phyloP scores from a whole-genome alignment of 1,284 basidiomycete species.

The Leccinum laetum region DNA sequence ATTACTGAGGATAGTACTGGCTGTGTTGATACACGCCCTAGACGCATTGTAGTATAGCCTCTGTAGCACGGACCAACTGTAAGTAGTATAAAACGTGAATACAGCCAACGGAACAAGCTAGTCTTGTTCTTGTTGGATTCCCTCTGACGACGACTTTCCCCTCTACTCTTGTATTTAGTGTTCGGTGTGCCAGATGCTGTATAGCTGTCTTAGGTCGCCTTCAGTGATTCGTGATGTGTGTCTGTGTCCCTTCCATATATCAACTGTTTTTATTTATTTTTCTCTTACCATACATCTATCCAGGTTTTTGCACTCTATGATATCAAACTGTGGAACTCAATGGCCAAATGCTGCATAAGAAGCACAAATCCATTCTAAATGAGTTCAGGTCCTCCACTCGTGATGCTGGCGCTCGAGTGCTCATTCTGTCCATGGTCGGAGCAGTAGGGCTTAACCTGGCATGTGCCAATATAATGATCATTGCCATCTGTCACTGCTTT shows the following conservation, averaged over 20 bases:
- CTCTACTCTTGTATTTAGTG: too few species aligned
- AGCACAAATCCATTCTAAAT: background rate
- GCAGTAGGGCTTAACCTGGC: slow-evolving; percentile 18
- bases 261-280: background rate
- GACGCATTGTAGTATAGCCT: too few species aligned
- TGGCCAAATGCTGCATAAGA: background rate
- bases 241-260: background rate
- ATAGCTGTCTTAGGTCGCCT: too few species aligned
- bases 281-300: background rate
- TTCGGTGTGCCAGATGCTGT: too few species aligned
- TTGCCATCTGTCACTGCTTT: slow-evolving; percentile 10
- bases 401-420: background rate
- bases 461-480: slow-evolving; percentile 23
- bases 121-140: too few species aligned
- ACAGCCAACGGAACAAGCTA: too few species aligned
- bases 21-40: too few species aligned
- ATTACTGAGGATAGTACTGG: too few species aligned
- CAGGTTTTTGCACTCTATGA: background rate
- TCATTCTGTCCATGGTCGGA: slow-evolving; percentile 24
- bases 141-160: too few species aligned
- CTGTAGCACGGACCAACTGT: too few species aligned
- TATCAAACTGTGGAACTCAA: slow-evolving; percentile 13
- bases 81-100: too few species aligned
- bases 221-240: background rate
- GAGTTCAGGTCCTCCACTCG: slow-evolving; percentile 6